These are phyloP conservation scores for Cryptococcus sp. DNA, from an alignment of 1,284 basidiomycete species.

Conservation along the genomic window DNA sequence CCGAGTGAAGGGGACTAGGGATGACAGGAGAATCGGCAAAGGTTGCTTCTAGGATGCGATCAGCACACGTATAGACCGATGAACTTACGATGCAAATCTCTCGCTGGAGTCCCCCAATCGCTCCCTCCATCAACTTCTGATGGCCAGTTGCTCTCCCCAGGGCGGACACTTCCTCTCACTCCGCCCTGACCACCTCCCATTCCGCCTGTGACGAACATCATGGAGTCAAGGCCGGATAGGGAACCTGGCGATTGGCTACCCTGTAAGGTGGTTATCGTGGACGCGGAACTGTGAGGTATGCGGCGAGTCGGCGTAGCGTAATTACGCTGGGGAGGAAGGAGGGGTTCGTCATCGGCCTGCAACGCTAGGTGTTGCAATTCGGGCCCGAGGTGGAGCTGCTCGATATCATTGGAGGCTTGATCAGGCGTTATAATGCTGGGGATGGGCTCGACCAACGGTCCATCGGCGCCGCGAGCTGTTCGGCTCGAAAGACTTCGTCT, in stretches of 20 bases:
- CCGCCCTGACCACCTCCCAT: slow-evolving; percentile 1
- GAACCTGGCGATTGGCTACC: slow-evolving; percentile 27
- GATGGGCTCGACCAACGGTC: slow-evolving; percentile 14
- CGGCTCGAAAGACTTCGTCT: slow-evolving; percentile 42
- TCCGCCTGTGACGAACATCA: slow-evolving; percentile 40
- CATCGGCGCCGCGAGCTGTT: slow-evolving; percentile 34
- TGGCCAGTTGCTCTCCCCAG: slow-evolving; percentile 25
- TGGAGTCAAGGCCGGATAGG: slow-evolving; percentile 26
- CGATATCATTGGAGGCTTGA: not conserved
- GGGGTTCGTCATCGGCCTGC: slow-evolving; percentile 4
- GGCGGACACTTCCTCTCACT: not conserved
- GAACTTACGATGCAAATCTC: slow-evolving; percentile 28
- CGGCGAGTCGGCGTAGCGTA: slow-evolving; percentile 32
- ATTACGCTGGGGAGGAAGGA: slow-evolving; percentile 19
- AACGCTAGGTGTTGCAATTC: not conserved
- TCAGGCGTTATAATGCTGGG: slow-evolving; percentile 2
- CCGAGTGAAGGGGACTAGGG: slow-evolving; percentile 1
- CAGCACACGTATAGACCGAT: not conserved
- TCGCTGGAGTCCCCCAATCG: slow-evolving; percentile 44
- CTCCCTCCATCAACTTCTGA: slow-evolving; percentile 35
- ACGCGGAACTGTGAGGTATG: slow-evolving; percentile 30
- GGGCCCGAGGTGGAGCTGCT: not conserved
- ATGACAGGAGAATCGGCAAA: slow-evolving; percentile 22
- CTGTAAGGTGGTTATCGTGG: slow-evolving; percentile 32
- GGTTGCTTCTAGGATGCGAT: slow-evolving; percentile 16